Base-by-base conservation (phyloP, 306 rosid species). In the Cucumis hystrix region DNA sequence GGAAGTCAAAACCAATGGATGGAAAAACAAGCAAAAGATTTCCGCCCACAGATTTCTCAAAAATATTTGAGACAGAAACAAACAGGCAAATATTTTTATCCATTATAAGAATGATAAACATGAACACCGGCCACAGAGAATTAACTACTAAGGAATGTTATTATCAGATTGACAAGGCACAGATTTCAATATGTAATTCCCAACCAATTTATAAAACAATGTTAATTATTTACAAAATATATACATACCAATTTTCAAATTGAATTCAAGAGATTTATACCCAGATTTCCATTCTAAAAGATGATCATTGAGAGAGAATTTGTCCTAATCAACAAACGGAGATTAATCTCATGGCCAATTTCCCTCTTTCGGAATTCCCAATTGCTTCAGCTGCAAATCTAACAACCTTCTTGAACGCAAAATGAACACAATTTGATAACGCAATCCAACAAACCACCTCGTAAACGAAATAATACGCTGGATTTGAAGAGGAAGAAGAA, bases 381-480 rank as follows among this genome's bases (percentile, higher is more conserved):
- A 93, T 81, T 13, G 92, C 90, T 57, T 82, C 91, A 10, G 84
- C 81, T 60, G 82, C 66, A 71, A 87, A 86, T 74, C 91, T 86
- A 80, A 89, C 71, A 20, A 94, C 86, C 74, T 80, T 94, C 83
- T 94, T 90, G 76, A 92, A 80, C 13, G 98, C 90, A 76, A 90
- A 94, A 82, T 92, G 96, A 83, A 94, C 76, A 74, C 98, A 94
- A 78, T 90, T 92, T 77, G 92, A 89, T 0, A 94, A 91, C 81
- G 88, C 88, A 45, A 94, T 92, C 97, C 97, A 92, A 15, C 88
- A 89, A 25, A 94, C 78, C 81, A 90, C 96, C 85, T 90, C 90
- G 81, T 92, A 94, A 65, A 94, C 89, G 64, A 94, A 94, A 85
- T 92, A 89, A 30, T 90, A 85, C 4, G 97, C 96, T 16, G 97